Evolutionary conservation across 1,284 basidiomycete genomes (phyloP).

Genomic region (Sanghuangporus sanghuang): DNA sequence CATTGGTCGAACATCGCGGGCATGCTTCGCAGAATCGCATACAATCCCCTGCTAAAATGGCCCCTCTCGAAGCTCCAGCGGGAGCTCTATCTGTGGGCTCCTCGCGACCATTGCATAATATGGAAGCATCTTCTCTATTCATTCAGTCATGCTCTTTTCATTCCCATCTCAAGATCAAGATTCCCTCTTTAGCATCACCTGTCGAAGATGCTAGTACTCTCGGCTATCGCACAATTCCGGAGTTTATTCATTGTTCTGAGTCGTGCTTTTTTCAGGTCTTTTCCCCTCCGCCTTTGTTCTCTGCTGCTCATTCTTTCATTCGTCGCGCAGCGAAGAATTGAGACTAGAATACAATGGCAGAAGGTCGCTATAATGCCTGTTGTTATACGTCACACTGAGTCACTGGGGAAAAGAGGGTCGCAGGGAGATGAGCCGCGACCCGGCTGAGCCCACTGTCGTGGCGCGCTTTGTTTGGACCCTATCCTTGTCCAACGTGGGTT

Average conservation of each 20-base stretch:
- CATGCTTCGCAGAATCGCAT: not conserved
- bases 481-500: conserved; percentile 8
- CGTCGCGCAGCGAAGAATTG: not conserved
- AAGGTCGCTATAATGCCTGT: not conserved
- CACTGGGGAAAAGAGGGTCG: not conserved
- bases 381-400: not conserved
- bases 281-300: not conserved
- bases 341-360: not conserved
- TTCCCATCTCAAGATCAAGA: conserved; percentile 9
- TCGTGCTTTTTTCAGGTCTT: not conserved
- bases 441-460: not conserved
- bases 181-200: conserved; percentile 7
- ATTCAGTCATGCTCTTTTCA: not conserved
- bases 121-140: conserved; percentile 7
- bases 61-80: not conserved
- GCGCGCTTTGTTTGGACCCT: conserved; percentile 8
- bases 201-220: conserved; percentile 7
- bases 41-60: not conserved
- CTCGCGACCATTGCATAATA: conserved; percentile 2
- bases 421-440: not conserved
- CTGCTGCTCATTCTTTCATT: not conserved
- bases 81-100: not conserved
- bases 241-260: not conserved
- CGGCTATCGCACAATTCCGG: conserved; percentile 10
- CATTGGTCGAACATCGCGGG: not conserved